Evolutionary conservation across 1,284 basidiomycete species (phyloP), one percentile per base, ranked within the genome.

Genomic region (Cutaneotrichosporon sp.): DNA sequence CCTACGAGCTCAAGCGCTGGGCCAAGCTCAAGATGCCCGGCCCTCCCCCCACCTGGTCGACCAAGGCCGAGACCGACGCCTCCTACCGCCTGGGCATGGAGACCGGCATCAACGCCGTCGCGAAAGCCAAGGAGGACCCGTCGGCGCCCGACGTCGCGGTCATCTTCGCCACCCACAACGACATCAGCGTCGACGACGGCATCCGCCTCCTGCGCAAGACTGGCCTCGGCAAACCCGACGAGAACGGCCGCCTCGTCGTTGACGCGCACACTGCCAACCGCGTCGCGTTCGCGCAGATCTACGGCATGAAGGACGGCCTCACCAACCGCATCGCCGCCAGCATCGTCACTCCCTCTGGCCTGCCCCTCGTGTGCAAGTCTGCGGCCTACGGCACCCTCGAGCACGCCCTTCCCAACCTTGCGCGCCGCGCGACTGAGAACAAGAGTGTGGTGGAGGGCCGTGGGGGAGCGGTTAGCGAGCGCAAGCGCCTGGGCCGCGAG

Each of bases 261-360:
- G 20, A 22, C 54, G 42, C n/a, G 3, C 27, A n/a, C 42, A 31
- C 42, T 3, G 38, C 42, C 20, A 43, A 42, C n/a, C 47, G 56
- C 18, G n/a, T 58, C 11, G 49, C 47, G 7, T 58, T 58, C 27
- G 56, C 49, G 1, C 56, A 58, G 34, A 50, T 31, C 36, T 58
- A 51, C 49, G 56, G 56, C 25, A 58, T 51, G 49, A 58, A 58
- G 38, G 56, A 58, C 13, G 29, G 31, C 24, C 47, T 58, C 4
- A 58, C 56, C 18, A 58, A 58, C 38, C 47, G 56, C 11, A 58
- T 27, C 8, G 56, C 49, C 6, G 47, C 33, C 13, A 43, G 25
- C 9, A 4, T 58, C 36, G 50, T 51, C 47, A 45, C 36, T 4
- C n/a, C 24, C 16, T 24, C 16, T 9, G 54, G 54, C 25, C 18